phyloP scores from a whole-genome alignment of 306 rosid species.

The Purshia tridentata region DNA sequence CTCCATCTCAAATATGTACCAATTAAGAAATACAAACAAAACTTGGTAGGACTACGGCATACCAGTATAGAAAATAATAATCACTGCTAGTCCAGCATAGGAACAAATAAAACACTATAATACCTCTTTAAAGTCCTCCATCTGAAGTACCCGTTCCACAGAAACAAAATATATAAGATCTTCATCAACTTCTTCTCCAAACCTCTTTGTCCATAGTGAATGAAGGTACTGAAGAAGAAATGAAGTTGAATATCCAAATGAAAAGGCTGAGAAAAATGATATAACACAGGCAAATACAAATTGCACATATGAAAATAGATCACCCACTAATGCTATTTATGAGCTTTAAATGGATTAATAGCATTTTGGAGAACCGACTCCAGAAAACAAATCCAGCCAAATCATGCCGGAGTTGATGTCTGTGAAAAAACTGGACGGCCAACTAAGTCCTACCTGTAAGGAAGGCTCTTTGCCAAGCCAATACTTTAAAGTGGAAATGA shows the following conservation, averaged over 20 bases:
- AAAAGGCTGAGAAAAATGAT: background rate
- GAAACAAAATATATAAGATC: slow-evolving; percentile 56
- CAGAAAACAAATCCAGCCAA: slow-evolving; percentile 1
- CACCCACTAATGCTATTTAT: background rate
- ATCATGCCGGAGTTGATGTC: background rate
- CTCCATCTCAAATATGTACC: background rate
- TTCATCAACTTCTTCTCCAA: slow-evolving; percentile 75
- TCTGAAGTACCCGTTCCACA: slow-evolving; percentile 73
- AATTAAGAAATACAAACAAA: background rate
- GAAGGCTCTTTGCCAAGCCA: background rate
- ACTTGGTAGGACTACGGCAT: background rate
- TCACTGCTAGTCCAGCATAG: background rate
- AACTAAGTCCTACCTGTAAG: background rate
- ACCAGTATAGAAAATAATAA: background rate
- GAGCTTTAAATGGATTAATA: background rate
- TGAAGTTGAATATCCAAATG: slow-evolving; percentile 15
- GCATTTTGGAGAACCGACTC: background rate
- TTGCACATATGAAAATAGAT: background rate
- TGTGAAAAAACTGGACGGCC: background rate
- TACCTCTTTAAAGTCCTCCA: slow-evolving; percentile 89
- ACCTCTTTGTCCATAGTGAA: slow-evolving; percentile 73
- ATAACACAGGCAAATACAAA: background rate
- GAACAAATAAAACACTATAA: background rate
- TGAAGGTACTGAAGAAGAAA: slow-evolving; percentile 47
- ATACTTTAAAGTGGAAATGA: background rate